A percentile compares a stretch with the other conserved stretches of the same genome.
These are phyloP conservation scores for Nasturtium officinale DNA, from an alignment of 345 rosid genomes.

Conservation along the genomic window DNA sequence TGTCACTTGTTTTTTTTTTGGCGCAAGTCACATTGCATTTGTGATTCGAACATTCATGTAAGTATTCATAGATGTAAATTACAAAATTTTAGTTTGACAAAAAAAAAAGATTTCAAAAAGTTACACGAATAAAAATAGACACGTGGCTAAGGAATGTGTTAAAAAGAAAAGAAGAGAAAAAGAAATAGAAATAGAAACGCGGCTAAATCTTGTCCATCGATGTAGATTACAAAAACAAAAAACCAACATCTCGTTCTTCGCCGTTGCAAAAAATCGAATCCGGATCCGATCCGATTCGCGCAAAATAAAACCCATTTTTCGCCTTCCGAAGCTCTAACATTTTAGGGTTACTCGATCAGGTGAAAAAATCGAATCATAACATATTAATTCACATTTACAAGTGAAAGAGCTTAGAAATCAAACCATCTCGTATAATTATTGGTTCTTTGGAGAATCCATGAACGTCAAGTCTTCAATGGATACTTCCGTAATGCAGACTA, in stretches of 20 bases:
- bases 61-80: background rate
- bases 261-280: background rate
- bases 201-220: background rate
- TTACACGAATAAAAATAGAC: background rate
- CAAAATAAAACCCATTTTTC: background rate
- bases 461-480: slow-evolving; percentile 74
- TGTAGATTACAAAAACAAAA: background rate
- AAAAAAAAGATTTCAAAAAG: too few species aligned
- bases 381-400: slow-evolving; percentile 16
- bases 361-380: background rate
- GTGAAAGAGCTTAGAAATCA: slow-evolving; percentile 10
- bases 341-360: slow-evolving; percentile 22
- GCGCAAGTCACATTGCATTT: background rate
- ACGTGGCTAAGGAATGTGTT: too few species aligned
- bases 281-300: slow-evolving; percentile 17
- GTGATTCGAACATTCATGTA: background rate
- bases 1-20: too few species aligned
- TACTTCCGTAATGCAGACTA: slow-evolving; percentile 53
- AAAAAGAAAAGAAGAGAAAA: too few species aligned
- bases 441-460: slow-evolving; percentile 56
- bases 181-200: slow-evolving; percentile 1
- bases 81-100: too few species aligned
- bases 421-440: background rate
- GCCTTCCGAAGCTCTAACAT: background rate
- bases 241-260: background rate